Conservation (phyloP, 805 yeast species). For the Zygosaccharomyces bailii region DNA sequence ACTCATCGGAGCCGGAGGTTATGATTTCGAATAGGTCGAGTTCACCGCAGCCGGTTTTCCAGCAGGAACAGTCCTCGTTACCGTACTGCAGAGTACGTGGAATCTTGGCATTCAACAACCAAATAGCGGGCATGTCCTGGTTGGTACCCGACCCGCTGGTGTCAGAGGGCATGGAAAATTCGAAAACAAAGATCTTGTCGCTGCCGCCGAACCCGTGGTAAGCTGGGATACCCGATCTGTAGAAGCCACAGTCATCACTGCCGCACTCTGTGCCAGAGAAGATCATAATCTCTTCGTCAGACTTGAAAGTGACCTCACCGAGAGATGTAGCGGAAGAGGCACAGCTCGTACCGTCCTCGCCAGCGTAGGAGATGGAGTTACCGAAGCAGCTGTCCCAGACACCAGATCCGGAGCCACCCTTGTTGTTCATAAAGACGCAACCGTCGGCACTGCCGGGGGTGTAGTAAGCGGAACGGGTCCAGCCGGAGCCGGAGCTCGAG, state of each 20-base stretch:
- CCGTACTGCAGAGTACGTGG: conserved; percentile 98
- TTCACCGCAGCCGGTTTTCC: conserved; percentile 98
- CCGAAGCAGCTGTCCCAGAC: conserved; percentile 84
- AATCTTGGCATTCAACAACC: conserved; percentile 92
- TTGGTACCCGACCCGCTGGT: conserved; percentile 47
- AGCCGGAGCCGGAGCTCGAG: conserved; percentile 48
- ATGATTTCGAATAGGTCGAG: conserved; percentile 90
- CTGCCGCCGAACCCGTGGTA: conserved; percentile 90
- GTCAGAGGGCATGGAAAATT: conserved; percentile 88
- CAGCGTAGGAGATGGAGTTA: conserved; percentile 84
- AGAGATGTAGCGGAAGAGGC: conserved; percentile 68
- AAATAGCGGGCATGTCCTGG: conserved; percentile 96
- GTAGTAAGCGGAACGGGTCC: conserved; percentile 78
- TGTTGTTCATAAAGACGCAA: conserved; percentile 77
- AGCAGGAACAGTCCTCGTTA: conserved; percentile 80
- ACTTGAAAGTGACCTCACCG: conserved; percentile 61
- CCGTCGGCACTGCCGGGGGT: conserved; percentile 68
- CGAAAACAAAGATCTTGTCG: conserved; percentile 83
- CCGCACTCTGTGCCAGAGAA: conserved; percentile 69
- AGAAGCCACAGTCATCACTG: conserved; percentile 71
- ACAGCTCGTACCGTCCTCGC: conserved; percentile 70
- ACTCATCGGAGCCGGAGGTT: conserved; percentile 65
- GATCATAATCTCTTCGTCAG: conserved; percentile 78
- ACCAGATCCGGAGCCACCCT: conserved; percentile 89
- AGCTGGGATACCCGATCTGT: conserved; percentile 83